Conservation (phyloP, 176 grass and related monocot species). For the Carex parvula region DNA sequence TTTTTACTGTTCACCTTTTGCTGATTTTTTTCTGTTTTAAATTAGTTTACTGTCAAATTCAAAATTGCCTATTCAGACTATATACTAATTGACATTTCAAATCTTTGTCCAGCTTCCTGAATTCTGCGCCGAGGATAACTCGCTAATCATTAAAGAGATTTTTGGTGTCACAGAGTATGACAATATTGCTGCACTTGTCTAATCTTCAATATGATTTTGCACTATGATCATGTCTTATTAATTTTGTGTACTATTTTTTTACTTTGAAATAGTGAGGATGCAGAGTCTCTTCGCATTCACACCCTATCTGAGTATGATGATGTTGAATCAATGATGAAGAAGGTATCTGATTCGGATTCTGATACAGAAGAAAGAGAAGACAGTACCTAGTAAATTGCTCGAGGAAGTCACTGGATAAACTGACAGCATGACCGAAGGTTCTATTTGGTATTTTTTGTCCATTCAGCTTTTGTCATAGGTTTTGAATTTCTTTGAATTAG, state of each 20-base stretch:
- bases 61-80: neutral
- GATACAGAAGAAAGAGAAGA: slow-evolving; percentile 17
- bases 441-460: neutral
- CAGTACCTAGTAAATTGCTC: neutral
- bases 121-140: slow-evolving; percentile 73
- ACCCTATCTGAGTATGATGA: slow-evolving; percentile 59
- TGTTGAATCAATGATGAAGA: slow-evolving; percentile 75
- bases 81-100: slow-evolving; percentile 20
- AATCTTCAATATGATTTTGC: slow-evolving; percentile 6
- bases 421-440: neutral
- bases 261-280: slow-evolving; percentile 68
- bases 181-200: neutral
- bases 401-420: neutral
- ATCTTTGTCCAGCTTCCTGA: slow-evolving; percentile 70
- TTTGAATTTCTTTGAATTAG: neutral
- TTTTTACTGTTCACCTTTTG: neutral
- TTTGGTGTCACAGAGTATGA: slow-evolving; percentile 97
- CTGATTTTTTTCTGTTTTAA: neutral
- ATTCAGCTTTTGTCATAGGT: neutral
- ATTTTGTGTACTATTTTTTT: slow-evolving; percentile 12
- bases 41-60: neutral
- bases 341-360: slow-evolving; percentile 51
- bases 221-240: neutral
- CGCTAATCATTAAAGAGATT: slow-evolving; percentile 85
- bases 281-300: slow-evolving; percentile 58